These are phyloP conservation scores for Otatea glauca DNA, from an alignment of 176 grass and related monocot genomes.

Conservation along the genomic window DNA sequence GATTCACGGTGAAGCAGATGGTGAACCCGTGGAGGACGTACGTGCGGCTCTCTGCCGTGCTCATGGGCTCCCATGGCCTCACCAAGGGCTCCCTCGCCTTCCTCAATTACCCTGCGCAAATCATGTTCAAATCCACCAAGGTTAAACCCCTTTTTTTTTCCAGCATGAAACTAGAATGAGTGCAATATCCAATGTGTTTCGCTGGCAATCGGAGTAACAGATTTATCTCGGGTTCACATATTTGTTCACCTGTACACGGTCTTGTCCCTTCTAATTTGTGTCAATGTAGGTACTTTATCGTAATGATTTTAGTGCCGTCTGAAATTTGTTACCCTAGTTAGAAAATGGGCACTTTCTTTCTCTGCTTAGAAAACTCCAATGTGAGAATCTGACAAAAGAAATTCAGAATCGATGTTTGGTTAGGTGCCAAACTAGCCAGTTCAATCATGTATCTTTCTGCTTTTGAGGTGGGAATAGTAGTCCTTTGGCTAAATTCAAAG, in stretches of 20 bases:
- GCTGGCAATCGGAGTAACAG: background rate
- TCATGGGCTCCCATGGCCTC: slow-evolving; percentile 92
- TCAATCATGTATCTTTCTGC: slow-evolving; percentile 19
- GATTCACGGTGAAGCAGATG: slow-evolving; percentile 84
- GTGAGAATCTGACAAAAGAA: background rate
- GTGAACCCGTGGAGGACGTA: slow-evolving; percentile 94
- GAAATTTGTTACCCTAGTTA: background rate
- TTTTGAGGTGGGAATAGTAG: background rate
- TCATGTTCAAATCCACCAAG: slow-evolving; percentile 99
- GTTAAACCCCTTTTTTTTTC: slow-evolving; percentile 37
- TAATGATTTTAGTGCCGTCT: background rate
- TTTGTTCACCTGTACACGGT: background rate
- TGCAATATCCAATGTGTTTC: background rate
- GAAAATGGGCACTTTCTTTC: background rate
- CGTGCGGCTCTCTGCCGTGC: slow-evolving; percentile 69
- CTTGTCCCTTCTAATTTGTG: background rate
- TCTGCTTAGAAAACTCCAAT: background rate
- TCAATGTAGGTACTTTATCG: background rate
- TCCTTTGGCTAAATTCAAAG: background rate
- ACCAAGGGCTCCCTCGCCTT: slow-evolving; percentile 97
- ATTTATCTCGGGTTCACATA: background rate
- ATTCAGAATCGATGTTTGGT: slow-evolving; percentile 31
- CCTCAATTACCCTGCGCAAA: slow-evolving; percentile 91
- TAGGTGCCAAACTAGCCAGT: slow-evolving; percentile 22
- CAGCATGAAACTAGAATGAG: background rate